Conservation (phyloP, 192 early-diverging fungal genomes). For the Coemansia guatemalensis region DNA sequence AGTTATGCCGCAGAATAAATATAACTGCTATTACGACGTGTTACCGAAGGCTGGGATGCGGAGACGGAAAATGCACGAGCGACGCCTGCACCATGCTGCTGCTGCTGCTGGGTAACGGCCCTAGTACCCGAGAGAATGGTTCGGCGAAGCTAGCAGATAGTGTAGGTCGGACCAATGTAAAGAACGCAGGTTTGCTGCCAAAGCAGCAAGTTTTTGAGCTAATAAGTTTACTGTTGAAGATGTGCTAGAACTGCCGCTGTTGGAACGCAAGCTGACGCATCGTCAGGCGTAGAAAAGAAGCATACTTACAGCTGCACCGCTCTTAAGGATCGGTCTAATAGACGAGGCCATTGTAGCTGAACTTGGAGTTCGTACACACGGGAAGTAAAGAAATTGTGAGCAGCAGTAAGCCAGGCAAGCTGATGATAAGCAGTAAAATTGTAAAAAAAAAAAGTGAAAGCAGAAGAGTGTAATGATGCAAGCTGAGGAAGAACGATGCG, state of each 20-base stretch:
- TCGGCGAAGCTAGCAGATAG: constrained; percentile 43
- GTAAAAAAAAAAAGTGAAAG: constrained; percentile 10
- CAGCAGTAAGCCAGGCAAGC: not conserved
- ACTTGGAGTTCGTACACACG: not conserved
- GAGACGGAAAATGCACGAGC: constrained; percentile 50
- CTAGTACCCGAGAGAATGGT: constrained; percentile 31
- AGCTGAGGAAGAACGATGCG: not conserved
- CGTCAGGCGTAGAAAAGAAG: not conserved
- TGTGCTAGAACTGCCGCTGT: no score
- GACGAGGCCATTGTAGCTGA: constrained; percentile 30
- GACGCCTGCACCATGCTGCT: constrained; percentile 9
- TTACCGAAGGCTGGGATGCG: constrained; percentile 45
- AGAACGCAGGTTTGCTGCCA: not conserved
- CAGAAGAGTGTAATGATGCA: not conserved
- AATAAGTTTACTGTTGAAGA: not conserved
- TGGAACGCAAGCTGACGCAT: not conserved
- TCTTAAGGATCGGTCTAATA: constrained; percentile 43
- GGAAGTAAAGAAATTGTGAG: constrained; percentile 4
- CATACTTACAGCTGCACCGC: constrained; percentile 51
- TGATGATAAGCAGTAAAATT: not conserved
- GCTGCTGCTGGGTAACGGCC: constrained; percentile 25
- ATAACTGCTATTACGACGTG: constrained; percentile 17
- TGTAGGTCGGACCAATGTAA: not conserved
- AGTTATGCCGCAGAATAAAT: not conserved
- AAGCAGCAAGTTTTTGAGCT: not conserved